Evolutionary conservation across 768 basidiomycete species (phyloP).

Genomic region (Piloderma croceum): DNA sequence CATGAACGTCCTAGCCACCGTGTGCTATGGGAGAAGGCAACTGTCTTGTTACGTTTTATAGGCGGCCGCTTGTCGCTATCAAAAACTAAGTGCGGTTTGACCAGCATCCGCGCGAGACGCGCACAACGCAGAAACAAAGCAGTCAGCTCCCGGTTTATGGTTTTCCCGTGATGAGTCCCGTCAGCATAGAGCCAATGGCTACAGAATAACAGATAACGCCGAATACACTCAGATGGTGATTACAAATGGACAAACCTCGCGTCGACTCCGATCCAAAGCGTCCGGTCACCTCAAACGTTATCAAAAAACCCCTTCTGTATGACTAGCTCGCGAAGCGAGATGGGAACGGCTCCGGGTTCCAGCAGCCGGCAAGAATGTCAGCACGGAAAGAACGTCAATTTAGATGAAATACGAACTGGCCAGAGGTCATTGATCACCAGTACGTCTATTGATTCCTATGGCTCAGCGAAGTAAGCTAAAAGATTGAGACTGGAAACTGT

Average conservation of each 20-base stretch:
- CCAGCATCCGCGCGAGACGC: slow-evolving; percentile 28
- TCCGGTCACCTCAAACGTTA: slow-evolving; percentile 27
- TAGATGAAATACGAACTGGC: too few species aligned
- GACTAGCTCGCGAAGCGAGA: slow-evolving; percentile 29
- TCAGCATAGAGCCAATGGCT: slow-evolving; percentile 12
- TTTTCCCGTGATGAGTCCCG: slow-evolving; percentile 29
- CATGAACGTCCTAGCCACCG: too few species aligned
- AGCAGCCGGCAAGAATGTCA: too few species aligned
- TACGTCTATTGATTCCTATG: too few species aligned
- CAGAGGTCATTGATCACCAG: too few species aligned
- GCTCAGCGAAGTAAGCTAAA: too few species aligned
- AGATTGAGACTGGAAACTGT: too few species aligned
- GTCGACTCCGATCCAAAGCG: slow-evolving; percentile 35
- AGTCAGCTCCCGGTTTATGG: slow-evolving; percentile 37
- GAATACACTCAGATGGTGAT: too few species aligned
- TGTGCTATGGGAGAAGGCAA: too few species aligned
- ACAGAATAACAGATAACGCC: too few species aligned
- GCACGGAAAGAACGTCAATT: too few species aligned
- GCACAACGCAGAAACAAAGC: slow-evolving; percentile 41
- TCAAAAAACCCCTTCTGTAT: slow-evolving; percentile 28
- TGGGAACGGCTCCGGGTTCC: too few species aligned
- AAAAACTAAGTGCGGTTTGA: slow-evolving; percentile 42
- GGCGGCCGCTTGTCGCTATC: slow-evolving; percentile 41
- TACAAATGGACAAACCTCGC: slow-evolving; percentile 19
- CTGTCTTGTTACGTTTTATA: slow-evolving; percentile 32